Conservation (phyloP, 2,329 filamentous ascomycete genomes). For the Calonectria henricotiae region DNA sequence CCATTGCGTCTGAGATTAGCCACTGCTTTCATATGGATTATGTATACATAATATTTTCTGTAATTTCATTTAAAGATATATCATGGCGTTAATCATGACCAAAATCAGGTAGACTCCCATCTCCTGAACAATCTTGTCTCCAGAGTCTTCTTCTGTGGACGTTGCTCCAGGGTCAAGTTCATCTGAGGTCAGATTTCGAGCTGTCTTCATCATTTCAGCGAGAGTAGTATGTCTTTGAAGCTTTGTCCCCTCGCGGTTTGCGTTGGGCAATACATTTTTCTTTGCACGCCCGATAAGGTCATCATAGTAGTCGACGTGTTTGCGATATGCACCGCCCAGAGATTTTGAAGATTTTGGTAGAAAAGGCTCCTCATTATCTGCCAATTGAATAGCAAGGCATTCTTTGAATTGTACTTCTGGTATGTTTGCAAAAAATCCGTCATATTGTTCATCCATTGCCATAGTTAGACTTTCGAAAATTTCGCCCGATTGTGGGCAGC, state of each 20-base stretch:
- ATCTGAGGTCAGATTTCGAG: slow-evolving; percentile 19
- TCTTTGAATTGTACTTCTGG: slow-evolving; percentile 34
- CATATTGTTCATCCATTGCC: slow-evolving; percentile 22
- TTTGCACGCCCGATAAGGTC: not conserved
- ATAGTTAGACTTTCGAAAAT: slow-evolving; percentile 28
- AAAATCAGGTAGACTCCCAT: slow-evolving; percentile 9
- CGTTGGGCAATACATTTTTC: not conserved
- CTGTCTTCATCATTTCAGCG: slow-evolving; percentile 17
- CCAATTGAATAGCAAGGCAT: slow-evolving; percentile 31
- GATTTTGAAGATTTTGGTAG: slow-evolving; percentile 20
- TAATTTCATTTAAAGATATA: slow-evolving; percentile 2
- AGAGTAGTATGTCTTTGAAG: slow-evolving; percentile 21
- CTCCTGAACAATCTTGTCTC: not conserved
- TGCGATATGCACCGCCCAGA: slow-evolving; percentile 12
- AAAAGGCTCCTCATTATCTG: slow-evolving; percentile 33
- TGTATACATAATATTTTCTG: not conserved
- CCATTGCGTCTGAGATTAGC: too few relatives aligned
- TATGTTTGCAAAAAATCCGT: slow-evolving; percentile 32
- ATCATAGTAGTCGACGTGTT: slow-evolving; percentile 27
- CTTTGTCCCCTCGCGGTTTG: not conserved
- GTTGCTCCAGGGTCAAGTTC: slow-evolving; percentile 15
- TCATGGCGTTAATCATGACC: slow-evolving; percentile 9
- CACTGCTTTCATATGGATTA: too few relatives aligned
- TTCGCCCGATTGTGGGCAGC: slow-evolving; percentile 18
- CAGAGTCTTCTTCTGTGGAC: slow-evolving; percentile 5